Conservation (phyloP, 2,329 filamentous ascomycete genomes). For the Verticillium nubilum region DNA sequence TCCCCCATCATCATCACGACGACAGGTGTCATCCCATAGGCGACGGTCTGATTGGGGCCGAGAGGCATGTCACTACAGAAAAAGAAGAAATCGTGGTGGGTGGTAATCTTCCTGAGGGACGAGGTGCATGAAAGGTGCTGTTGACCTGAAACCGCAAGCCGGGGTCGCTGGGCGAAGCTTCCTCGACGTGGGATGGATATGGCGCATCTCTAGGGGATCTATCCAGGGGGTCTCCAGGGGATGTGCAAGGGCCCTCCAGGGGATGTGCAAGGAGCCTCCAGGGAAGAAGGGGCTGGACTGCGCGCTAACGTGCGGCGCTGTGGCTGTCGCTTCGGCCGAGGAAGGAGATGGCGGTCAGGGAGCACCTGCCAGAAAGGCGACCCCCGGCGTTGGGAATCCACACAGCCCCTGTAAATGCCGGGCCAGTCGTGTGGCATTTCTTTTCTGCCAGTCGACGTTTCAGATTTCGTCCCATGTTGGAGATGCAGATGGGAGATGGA, state of each 20-base stretch:
- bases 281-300: neutral
- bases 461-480: neutral
- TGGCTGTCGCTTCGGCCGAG: neutral
- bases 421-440: neutral
- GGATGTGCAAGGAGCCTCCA: neutral
- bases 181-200: no score
- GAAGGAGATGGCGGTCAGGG: neutral
- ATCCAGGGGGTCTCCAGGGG: neutral
- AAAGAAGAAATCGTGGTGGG: neutral
- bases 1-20: neutral
- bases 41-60: neutral
- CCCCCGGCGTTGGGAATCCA: neutral
- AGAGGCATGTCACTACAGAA: neutral
- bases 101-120: neutral
- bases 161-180: no score
- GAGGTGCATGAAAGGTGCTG: neutral
- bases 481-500: neutral
- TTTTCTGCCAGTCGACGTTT: neutral
- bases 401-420: neutral
- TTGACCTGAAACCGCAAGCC: neutral
- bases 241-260: neutral
- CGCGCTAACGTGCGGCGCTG: neutral
- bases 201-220: neutral
- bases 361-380: neutral
- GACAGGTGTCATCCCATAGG: neutral